Conservation (phyloP, 2,329 filamentous ascomycete species). For the Fusarium miscanthi region DNA sequence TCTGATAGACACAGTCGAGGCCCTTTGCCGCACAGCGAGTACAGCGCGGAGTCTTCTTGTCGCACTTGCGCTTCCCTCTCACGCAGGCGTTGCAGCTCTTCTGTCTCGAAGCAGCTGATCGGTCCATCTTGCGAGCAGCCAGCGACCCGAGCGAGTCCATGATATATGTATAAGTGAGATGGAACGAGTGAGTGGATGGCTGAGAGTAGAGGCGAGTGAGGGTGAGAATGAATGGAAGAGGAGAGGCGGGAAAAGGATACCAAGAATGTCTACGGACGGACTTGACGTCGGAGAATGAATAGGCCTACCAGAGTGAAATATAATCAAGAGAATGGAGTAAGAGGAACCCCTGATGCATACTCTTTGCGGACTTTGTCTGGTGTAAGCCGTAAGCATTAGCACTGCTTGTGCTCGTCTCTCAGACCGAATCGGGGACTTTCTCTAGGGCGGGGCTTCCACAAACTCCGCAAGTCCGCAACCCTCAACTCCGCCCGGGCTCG, state of each 20-base stretch:
- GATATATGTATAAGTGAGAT: conserved; percentile 14
- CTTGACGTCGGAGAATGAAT: conserved; percentile 28
- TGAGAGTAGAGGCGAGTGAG: neutral
- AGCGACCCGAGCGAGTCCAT: conserved; percentile 45
- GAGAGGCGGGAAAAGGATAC: conserved; percentile 11
- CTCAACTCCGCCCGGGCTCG: conserved; percentile 29
- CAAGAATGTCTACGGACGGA: conserved; percentile 11
- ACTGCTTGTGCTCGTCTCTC: conserved; percentile 22
- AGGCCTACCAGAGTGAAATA: neutral
- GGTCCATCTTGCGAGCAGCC: conserved; percentile 46
- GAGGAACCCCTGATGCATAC: neutral
- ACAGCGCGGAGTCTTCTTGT: conserved; percentile 57
- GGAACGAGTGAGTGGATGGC: neutral
- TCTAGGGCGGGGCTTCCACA: conserved; percentile 12
- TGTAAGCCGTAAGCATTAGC: conserved; percentile 22
- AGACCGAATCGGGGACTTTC: conserved; percentile 30
- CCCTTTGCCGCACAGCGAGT: conserved; percentile 57
- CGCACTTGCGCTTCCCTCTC: conserved; percentile 59
- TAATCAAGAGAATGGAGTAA: neutral
- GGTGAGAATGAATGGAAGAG: neutral
- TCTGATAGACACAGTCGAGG: conserved; percentile 56
- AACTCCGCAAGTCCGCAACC: conserved; percentile 49
- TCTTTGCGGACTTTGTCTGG: conserved; percentile 18
- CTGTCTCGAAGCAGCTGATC: conserved; percentile 57
- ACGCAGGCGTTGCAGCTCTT: conserved; percentile 63